Evolutionary conservation across 148 eudicot species (phyloP).

Genomic region (Polygonum maritimum): DNA sequence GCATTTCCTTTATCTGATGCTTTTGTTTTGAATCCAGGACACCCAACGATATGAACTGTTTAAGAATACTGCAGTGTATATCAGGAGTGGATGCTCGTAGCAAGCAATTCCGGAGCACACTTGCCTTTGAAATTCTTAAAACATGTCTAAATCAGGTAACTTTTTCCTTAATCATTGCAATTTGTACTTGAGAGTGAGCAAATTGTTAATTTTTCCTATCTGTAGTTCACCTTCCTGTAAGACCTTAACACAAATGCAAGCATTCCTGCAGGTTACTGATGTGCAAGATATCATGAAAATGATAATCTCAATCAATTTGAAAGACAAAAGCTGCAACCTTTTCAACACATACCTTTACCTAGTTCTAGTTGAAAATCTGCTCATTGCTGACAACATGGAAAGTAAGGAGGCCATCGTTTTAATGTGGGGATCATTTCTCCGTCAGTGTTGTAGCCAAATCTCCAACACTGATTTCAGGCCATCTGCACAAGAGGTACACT

Average conservation of each 20-base stretch:
- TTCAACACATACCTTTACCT: constrained; percentile 54
- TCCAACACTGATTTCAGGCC: constrained; percentile 76
- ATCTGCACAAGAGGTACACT: constrained; percentile 67
- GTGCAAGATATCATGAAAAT: constrained; percentile 40
- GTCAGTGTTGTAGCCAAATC: constrained; percentile 66
- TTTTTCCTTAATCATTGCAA: neutral
- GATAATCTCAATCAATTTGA: constrained; percentile 46
- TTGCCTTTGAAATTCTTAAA: constrained; percentile 52
- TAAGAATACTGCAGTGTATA: constrained; percentile 61
- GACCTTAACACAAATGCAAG: neutral
- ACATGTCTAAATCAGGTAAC: constrained; percentile 60
- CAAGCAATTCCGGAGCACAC: constrained; percentile 56
- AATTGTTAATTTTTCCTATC: neutral
- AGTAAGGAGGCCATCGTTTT: constrained; percentile 21
- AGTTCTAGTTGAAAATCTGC: constrained; percentile 68
- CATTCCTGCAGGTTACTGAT: constrained; percentile 33
- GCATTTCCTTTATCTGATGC: neutral
- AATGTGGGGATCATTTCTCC: constrained; percentile 49
- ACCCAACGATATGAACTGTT: constrained; percentile 60
- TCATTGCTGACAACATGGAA: constrained; percentile 27
- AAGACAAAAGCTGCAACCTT: constrained; percentile 63
- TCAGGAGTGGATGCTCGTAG: constrained; percentile 52
- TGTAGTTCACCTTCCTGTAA: neutral
- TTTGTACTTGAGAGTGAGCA: neutral
- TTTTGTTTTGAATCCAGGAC: constrained; percentile 33